A percentile compares a stretch with the other conserved stretches of the same genome.
Evolutionary conservation across 768 basidiomycete species (phyloP).

Genomic region (Trametes gibbosa): DNA sequence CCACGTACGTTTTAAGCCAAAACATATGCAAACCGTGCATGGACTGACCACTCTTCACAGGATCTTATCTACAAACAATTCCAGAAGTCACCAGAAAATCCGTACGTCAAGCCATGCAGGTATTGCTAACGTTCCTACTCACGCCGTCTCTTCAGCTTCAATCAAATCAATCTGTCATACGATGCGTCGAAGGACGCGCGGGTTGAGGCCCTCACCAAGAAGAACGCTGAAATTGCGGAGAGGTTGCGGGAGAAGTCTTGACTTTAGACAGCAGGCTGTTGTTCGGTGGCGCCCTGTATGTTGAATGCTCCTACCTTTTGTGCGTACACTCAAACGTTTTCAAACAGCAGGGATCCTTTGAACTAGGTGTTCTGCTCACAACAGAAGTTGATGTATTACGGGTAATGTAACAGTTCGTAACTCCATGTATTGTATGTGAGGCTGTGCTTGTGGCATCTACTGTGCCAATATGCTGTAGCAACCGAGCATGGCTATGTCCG

Average conservation of each 20-base stretch:
- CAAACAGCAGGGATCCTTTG: too few species aligned
- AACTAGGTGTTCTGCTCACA: too few species aligned
- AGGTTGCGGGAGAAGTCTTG: constrained; percentile 48
- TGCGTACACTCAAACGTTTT: too few species aligned
- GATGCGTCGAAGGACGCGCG: constrained; percentile 89
- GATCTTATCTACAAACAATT: constrained; percentile 91
- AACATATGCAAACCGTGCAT: neutral
- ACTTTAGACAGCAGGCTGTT: neutral
- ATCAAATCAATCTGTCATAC: constrained; percentile 75
- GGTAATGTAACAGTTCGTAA: neutral
- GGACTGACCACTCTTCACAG: constrained; percentile 32
- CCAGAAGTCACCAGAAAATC: constrained; percentile 95
- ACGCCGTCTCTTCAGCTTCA: constrained; percentile 76
- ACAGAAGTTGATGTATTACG: neutral
- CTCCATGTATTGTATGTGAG: neutral
- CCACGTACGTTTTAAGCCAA: constrained; percentile 46
- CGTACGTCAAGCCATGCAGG: constrained; percentile 51
- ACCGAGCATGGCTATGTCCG: too few species aligned
- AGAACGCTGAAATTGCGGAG: constrained; percentile 60
- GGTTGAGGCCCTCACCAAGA: constrained; percentile 68
- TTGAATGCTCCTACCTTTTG: neutral
- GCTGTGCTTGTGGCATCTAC: too few species aligned
- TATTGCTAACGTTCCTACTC: neutral
- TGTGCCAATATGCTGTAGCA: too few species aligned
- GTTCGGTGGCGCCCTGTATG: neutral